These are phyloP conservation scores for Psilocybe subaeruginosa DNA, from an alignment of 768 basidiomycete genomes.

Conservation along the genomic window DNA sequence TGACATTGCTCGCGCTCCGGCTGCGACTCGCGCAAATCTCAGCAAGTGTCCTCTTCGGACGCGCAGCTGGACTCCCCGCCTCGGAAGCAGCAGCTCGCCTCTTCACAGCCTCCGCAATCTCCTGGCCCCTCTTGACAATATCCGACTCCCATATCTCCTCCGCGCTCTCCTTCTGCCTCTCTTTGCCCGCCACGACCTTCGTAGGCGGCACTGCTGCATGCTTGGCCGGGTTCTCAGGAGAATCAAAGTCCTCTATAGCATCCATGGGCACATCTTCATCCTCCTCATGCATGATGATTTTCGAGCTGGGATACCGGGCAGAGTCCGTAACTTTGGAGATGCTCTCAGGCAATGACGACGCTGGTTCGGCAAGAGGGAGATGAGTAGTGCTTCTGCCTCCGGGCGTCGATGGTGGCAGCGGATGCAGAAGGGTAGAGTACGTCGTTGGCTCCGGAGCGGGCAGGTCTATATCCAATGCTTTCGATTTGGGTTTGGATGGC, in stretches of 20 bases:
- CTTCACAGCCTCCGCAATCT: constrained; percentile 33
- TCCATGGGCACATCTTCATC: constrained; percentile 36
- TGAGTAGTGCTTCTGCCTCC: constrained; percentile 20
- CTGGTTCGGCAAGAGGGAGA: constrained; percentile 22
- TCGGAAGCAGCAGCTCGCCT: constrained; percentile 11
- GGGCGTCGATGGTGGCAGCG: constrained; percentile 1
- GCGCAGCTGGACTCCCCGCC: neutral
- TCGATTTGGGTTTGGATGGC: neutral
- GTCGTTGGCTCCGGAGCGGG: neutral
- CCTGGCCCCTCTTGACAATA: constrained; percentile 26
- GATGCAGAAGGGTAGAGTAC: neutral
- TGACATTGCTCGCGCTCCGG: constrained; percentile 8
- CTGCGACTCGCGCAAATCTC: constrained; percentile 11
- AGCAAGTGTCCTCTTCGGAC: constrained; percentile 11
- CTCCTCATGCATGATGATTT: neutral
- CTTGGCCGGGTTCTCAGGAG: constrained; percentile 40
- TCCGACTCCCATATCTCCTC: constrained; percentile 21
- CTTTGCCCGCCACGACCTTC: neutral
- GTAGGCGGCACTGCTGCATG: constrained; percentile 3
- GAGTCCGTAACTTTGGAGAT: constrained; percentile 24
- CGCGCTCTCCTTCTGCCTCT: constrained; percentile 17
- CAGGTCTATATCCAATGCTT: neutral
- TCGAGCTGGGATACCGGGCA: neutral
- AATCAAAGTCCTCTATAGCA: constrained; percentile 64
- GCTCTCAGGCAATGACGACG: constrained; percentile 26